A percentile compares a stretch with the other conserved stretches of the same genome.
Conservation (phyloP, 1,139 yeast genomes). For the Debaryomycetaceae sp. region DNA sequence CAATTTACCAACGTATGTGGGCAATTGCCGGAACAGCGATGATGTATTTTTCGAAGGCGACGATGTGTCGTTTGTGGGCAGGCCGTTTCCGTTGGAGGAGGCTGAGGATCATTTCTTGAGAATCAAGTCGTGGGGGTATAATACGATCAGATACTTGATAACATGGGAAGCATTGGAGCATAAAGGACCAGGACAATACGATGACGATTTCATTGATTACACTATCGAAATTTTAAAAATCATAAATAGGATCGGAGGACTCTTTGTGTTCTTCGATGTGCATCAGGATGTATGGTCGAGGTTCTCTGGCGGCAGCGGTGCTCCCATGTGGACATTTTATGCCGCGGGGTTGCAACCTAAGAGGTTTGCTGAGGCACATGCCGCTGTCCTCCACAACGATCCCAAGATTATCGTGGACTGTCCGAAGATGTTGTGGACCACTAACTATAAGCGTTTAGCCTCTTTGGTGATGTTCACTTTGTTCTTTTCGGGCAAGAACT, state of each 20-base stretch:
- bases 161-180: slow-evolving; percentile 97
- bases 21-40: slow-evolving; percentile 39
- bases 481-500: slow-evolving; percentile 70
- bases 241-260: slow-evolving; percentile 62
- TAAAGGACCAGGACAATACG: slow-evolving; percentile 80
- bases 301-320: slow-evolving; percentile 91
- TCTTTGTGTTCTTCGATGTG: slow-evolving; percentile 80
- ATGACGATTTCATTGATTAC: slow-evolving; percentile 70
- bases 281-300: slow-evolving; percentile 97
- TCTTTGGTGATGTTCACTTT: slow-evolving; percentile 80
- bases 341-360: slow-evolving; percentile 89
- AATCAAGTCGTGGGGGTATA: slow-evolving; percentile 78
- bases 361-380: slow-evolving; percentile 63
- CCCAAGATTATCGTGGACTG: slow-evolving; percentile 41
- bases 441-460: slow-evolving; percentile 77
- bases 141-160: slow-evolving; percentile 68
- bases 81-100: slow-evolving; percentile 75
- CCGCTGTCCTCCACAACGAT: slow-evolving; percentile 70
- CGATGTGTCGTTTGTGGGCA: slow-evolving; percentile 70
- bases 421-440: slow-evolving; percentile 92
- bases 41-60: slow-evolving; percentile 66
- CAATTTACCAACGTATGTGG: slow-evolving; percentile 47
- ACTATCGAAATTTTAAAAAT: slow-evolving; percentile 59
- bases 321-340: slow-evolving; percentile 92
- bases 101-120: slow-evolving; percentile 66